Evolutionary conservation across 108 stramenopile species (phyloP).

Genomic region (Cyclotella kingstonii): DNA sequence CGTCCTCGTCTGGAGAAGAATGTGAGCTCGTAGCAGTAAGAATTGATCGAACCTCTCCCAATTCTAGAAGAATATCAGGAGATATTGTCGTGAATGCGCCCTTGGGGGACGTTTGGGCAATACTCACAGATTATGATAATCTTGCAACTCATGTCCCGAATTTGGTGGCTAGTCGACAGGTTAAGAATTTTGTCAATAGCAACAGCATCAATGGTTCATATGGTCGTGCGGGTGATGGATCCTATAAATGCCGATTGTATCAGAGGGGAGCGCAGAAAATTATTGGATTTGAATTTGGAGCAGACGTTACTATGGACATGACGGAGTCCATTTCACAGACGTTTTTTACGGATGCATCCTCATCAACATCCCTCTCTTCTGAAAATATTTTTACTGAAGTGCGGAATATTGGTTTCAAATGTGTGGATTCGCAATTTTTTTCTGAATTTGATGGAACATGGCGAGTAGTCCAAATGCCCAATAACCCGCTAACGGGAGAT

Average conservation of each 20-base stretch:
- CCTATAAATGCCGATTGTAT: constrained; percentile 50
- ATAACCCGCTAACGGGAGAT: constrained; percentile 27
- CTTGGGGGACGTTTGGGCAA: constrained; percentile 56
- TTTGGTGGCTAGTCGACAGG: constrained; percentile 48
- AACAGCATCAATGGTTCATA: constrained; percentile 4
- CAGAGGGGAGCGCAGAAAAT: constrained; percentile 79
- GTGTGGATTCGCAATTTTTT: constrained; percentile 71
- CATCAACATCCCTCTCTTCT: too few species aligned
- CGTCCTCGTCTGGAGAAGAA: constrained; percentile 25
- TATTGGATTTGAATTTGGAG: constrained; percentile 71
- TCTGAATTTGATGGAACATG: constrained; percentile 57
- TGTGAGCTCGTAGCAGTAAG: constrained; percentile 61
- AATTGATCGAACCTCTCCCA: constrained; percentile 60
- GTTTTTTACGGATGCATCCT: too few species aligned
- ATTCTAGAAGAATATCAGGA: constrained; percentile 58
- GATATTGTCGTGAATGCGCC: constrained; percentile 56
- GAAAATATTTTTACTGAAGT: constrained; percentile 31
- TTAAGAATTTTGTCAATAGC: constrained; percentile 5
- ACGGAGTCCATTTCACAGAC: constrained; percentile 44
- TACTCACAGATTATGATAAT: constrained; percentile 72
- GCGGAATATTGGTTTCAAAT: constrained; percentile 56
- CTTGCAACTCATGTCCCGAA: constrained; percentile 65
- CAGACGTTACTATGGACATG: constrained; percentile 74
- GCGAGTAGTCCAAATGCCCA: constrained; percentile 31
- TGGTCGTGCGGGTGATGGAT: constrained; percentile 33